phyloP scores from a whole-genome alignment of 2,329 filamentous ascomycete genomes.

The Cladobotryum protrusum region DNA sequence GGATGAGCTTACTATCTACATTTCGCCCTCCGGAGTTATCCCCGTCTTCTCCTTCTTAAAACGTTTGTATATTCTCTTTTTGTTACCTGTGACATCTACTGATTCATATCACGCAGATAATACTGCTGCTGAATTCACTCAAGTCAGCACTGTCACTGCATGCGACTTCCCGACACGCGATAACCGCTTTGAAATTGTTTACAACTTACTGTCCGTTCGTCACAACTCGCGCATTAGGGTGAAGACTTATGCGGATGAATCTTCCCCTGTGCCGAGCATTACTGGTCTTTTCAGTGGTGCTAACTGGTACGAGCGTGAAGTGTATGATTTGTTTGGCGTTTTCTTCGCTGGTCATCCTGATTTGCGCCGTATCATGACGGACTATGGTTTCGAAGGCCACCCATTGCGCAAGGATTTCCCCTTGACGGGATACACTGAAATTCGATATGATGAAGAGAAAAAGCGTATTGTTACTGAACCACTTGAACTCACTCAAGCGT shows the following conservation, averaged over 20 bases:
- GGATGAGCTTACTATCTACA: slow-evolving; percentile 93
- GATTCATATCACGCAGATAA: slow-evolving; percentile 55
- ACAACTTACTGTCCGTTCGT: slow-evolving; percentile 91
- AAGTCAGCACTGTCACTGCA: slow-evolving; percentile 85
- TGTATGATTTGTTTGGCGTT: slow-evolving; percentile 95
- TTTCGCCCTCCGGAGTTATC: slow-evolving; percentile 79
- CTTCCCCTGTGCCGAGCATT: slow-evolving; percentile 84
- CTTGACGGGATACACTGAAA: slow-evolving; percentile 94
- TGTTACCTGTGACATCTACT: not conserved
- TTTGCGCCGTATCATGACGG: slow-evolving; percentile 95
- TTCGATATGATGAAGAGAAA: slow-evolving; percentile 98
- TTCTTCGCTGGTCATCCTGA: slow-evolving; percentile 96
- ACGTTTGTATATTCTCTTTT: slow-evolving; percentile 37
- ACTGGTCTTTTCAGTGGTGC: slow-evolving; percentile 85
- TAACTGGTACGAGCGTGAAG: slow-evolving; percentile 98
- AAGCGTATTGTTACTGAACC: slow-evolving; percentile 98
- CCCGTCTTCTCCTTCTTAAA: slow-evolving; percentile 94
- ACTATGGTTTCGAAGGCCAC: slow-evolving; percentile 98
- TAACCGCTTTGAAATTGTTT: slow-evolving; percentile 95
- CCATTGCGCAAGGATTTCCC: slow-evolving; percentile 97
- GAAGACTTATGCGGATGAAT: slow-evolving; percentile 98
- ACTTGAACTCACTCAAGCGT: slow-evolving; percentile 94
- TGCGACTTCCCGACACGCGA: slow-evolving; percentile 94
- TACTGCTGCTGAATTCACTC: slow-evolving; percentile 93
- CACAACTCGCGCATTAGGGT: slow-evolving; percentile 96